Evolutionary conservation across 2,329 filamentous ascomycete species (phyloP), one percentile per base, ranked within the genome.

Genomic region (Teratosphaeria destructans): DNA sequence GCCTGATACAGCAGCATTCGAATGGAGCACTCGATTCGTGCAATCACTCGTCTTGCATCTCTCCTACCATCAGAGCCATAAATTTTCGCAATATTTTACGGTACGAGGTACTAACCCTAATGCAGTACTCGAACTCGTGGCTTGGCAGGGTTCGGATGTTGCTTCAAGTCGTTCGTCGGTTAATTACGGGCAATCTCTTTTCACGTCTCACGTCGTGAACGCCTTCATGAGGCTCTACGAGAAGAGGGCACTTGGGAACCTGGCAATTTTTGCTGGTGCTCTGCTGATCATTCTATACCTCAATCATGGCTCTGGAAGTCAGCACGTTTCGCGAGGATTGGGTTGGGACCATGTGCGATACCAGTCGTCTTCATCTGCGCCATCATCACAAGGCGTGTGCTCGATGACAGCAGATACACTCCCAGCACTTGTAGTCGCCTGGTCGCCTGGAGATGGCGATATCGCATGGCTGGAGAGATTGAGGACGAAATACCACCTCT

Each of bases 341-440:
- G 68, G 71, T 60, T 80, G 78, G 78, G 72, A 68, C 27, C 73
- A 69, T 60, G 67, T 80, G 55, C 73, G 71, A 54, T 80, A 80
- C 27, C 32, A 43, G 3, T 68, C 67, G 10, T 66, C 74, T n/a
- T 55, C 67, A n/a, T 65, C 63, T 4, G 64, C 75, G 2, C 67
- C 68, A 11, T 58, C 62, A n/a, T 58, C 73, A 53, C 72, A 71
- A 49, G 78, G 78, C 32, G 63, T 70, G 57, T 80, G 78, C 65
- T 77, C 76, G 1, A 73, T 75, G 0, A 68, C 80, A 3, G 60
- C 67, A 34, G 60, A 62, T 1, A 69, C 64, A 47, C 66, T 78
- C 62, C 77, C 78, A 3, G 78, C 73, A 1, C 66, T 81, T 23
- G 68, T 81, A 3, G 75, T 80, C 0, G 74, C 78, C 0, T 71